These are phyloP conservation scores for Wickerhamomyces bovis DNA, from an alignment of 805 yeast species.

Conservation along the genomic window DNA sequence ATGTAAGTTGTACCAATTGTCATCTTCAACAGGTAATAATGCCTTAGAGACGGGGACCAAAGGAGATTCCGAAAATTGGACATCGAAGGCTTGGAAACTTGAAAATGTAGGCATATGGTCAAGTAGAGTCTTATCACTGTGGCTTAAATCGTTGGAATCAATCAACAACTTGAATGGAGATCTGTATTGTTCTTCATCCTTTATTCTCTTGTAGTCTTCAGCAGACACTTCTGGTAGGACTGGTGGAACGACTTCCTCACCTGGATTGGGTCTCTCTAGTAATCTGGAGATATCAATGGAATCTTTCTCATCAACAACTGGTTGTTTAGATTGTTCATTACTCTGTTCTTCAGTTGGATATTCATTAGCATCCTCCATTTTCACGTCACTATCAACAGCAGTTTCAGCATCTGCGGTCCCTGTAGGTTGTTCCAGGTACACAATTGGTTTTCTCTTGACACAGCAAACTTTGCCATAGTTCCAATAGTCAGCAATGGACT, in stretches of 20 bases:
- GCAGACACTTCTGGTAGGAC: constrained; percentile 25
- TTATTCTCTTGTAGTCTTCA: constrained; percentile 22
- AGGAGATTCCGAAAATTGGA: constrained; percentile 24
- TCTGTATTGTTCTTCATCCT: constrained; percentile 1
- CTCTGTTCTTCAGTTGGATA: constrained; percentile 1
- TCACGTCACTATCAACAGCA: constrained; percentile 7
- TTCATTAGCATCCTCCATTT: not conserved
- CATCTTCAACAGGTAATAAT: constrained; percentile 57
- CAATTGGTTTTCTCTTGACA: constrained; percentile 45
- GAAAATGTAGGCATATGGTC: constrained; percentile 28
- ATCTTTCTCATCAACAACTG: constrained; percentile 5
- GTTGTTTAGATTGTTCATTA: constrained; percentile 1
- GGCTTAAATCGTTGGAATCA: constrained; percentile 26
- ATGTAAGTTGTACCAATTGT: constrained; percentile 55
- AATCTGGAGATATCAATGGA: constrained; percentile 34
- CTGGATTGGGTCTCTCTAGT: constrained; percentile 28
- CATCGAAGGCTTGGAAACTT: constrained; percentile 26
- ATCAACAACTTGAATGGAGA: constrained; percentile 30
- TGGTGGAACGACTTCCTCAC: constrained; percentile 26
- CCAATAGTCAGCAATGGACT: constrained; percentile 76
- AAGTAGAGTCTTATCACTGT: constrained; percentile 29
- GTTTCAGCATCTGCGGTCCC: constrained; percentile 6
- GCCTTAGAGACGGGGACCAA: constrained; percentile 61
- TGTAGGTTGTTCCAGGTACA: constrained; percentile 19
- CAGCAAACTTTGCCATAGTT: constrained; percentile 64